Evolutionary conservation across 1,284 basidiomycete species (phyloP).

Genomic region (Cerrena zonata): DNA sequence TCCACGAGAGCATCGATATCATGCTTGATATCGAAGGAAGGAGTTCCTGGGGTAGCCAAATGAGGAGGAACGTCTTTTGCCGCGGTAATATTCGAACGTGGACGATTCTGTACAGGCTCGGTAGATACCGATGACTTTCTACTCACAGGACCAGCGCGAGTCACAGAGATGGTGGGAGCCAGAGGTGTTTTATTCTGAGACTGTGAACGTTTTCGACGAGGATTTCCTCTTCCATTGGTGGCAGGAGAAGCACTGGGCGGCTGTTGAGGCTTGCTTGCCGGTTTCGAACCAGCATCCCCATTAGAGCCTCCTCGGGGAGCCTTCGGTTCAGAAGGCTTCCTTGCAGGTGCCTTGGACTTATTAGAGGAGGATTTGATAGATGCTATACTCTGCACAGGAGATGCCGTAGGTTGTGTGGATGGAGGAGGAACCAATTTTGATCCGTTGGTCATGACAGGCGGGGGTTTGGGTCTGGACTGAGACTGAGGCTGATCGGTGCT

Average conservation of each 20-base stretch:
- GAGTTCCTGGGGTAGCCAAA: slow-evolving; percentile 30
- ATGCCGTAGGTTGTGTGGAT: slow-evolving; percentile 6
- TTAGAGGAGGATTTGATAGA: slow-evolving; percentile 1
- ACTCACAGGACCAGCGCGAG: slow-evolving; percentile 9
- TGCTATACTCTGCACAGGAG: not conserved
- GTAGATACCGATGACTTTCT: slow-evolving; percentile 22
- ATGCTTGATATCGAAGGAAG: slow-evolving; percentile 44
- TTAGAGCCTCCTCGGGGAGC: slow-evolving; percentile 16
- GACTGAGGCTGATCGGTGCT: slow-evolving; percentile 13
- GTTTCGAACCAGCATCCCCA: slow-evolving; percentile 12
- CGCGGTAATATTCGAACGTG: slow-evolving; percentile 15
- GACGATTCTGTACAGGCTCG: slow-evolving; percentile 17
- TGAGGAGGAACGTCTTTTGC: slow-evolving; percentile 60
- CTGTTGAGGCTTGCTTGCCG: slow-evolving; percentile 12
- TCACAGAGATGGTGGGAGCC: slow-evolving; percentile 2
- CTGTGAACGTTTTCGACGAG: slow-evolving; percentile 25
- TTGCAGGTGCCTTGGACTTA: slow-evolving; percentile 17
- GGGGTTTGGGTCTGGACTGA: slow-evolving; percentile 2
- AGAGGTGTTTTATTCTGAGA: slow-evolving; percentile 16
- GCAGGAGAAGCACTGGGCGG: slow-evolving; percentile 15
- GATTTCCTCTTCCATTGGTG: slow-evolving; percentile 16
- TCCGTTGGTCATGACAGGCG: slow-evolving; percentile 23
- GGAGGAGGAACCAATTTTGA: slow-evolving; percentile 29
- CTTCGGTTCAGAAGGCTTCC: slow-evolving; percentile 23
- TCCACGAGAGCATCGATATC: slow-evolving; percentile 69